phyloP scores from a whole-genome alignment of 75 land plant genomes.

The Gnetum montanum region DNA sequence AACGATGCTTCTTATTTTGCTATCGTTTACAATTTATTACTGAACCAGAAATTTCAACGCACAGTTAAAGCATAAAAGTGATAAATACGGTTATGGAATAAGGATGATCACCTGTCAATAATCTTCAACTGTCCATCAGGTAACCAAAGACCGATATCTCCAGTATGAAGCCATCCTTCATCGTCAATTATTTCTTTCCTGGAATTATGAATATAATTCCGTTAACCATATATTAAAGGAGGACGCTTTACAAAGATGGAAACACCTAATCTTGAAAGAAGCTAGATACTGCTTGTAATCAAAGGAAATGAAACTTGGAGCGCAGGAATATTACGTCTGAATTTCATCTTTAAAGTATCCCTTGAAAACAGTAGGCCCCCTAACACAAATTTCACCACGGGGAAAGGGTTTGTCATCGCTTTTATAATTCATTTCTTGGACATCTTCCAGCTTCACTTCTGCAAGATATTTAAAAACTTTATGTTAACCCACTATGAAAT shows the following conservation, averaged over 20 bases:
- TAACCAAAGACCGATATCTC: slow-evolving; percentile 90
- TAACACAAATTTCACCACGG: slow-evolving; percentile 91
- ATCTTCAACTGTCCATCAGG: slow-evolving; percentile 89
- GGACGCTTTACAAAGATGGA: too few species aligned
- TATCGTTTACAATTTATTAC: too few species aligned
- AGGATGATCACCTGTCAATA: slow-evolving; percentile 92
- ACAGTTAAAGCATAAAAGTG: too few species aligned
- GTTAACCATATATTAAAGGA: too few species aligned
- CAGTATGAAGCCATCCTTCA: slow-evolving; percentile 97
- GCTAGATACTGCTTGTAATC: too few species aligned
- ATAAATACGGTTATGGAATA: too few species aligned
- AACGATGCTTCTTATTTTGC: too few species aligned
- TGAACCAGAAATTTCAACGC: neutral
- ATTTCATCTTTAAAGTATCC: slow-evolving; percentile 90
- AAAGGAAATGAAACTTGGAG: too few species aligned
- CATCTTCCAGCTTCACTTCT: slow-evolving; percentile 93
- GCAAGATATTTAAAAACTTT: slow-evolving; percentile 12
- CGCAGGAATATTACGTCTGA: slow-evolving; percentile 60
- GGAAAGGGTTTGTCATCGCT: slow-evolving; percentile 79
- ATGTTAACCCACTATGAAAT: neutral
- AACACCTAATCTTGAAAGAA: too few species aligned
- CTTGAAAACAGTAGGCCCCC: slow-evolving; percentile 88
- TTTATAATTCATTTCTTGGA: slow-evolving; percentile 95
- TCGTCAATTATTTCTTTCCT: slow-evolving; percentile 86
- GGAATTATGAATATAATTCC: slow-evolving; percentile 5